Base-by-base conservation (phyloP, 345 rosid species). In the Limnanthes douglasii region DNA sequence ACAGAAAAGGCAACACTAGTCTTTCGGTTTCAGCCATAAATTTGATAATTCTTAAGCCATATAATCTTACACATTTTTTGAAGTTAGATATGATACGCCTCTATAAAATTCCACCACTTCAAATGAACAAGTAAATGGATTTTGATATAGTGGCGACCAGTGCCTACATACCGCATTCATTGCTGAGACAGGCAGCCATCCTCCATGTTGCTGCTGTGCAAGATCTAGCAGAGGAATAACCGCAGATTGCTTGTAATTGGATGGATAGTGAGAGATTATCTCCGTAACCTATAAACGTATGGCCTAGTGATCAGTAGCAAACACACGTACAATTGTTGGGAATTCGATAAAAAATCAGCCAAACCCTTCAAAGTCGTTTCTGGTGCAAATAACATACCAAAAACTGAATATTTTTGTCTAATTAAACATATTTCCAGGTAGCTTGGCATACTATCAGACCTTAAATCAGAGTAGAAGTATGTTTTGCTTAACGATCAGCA, bases 141-240 rank as follows among this genome's bases (percentile, higher is more conserved):
- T n/a, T n/a, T n/a, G n/a, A n/a, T n/a, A n/a, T n/a, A n/a, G n/a
- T n/a, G n/a, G n/a, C n/a, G 11, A 12, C 30, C 2, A 2, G 30
- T 26, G 30, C 2, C 11, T 21, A 46, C 68, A 36, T 68, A 85
- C 99, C 1, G 83, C 93, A 64, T 92, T 79, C 99, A 92, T 85
- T 13, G 99, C 99, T 3, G 99, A 92, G 52, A 92, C 96, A 38
- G 99, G 94, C 21, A 92, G 93, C 99, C 99, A 85, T 3, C 96
- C 96, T 55, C 99, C 96, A 75, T 92, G 94, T 60, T 92, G 99
- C 78, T 85, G 96, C 43, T 92, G 96, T 18, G 96, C 99, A 59
- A 92, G 96, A 69, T 92, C 99, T 37, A 92, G 78, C 43, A 92
- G 66, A 35, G 95, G 86, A 58, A 92, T 92, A 31, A 81, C 99